Evolutionary conservation across 2,329 filamentous ascomycete genomes (phyloP).

Genomic region (Penicillium sp.): DNA sequence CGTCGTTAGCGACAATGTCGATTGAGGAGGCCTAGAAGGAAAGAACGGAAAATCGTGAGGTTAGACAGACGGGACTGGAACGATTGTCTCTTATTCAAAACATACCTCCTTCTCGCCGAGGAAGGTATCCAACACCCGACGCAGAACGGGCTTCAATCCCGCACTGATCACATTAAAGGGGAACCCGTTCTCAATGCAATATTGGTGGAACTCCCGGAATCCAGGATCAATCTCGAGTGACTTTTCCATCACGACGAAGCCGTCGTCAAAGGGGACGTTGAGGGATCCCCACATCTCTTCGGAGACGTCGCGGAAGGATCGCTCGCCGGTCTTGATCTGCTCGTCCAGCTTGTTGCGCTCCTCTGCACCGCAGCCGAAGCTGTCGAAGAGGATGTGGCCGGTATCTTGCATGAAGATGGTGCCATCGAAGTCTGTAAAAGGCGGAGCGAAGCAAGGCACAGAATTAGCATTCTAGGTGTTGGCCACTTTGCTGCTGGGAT

Average conservation of each 20-base stretch:
- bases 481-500: too few species aligned
- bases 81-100: neutral
- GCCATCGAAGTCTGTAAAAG: conserved; percentile 57
- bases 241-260: conserved; percentile 59
- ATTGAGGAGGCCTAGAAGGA: conserved; percentile 46
- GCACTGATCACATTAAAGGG: conserved; percentile 66
- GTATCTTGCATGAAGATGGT: conserved; percentile 69
- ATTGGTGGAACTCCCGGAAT: conserved; percentile 59
- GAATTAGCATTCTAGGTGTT: too few species aligned
- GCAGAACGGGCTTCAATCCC: conserved; percentile 59
- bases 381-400: conserved; percentile 63
- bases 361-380: conserved; percentile 56
- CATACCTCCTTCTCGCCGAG: conserved; percentile 52
- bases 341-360: conserved; percentile 53
- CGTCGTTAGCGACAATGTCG: conserved; percentile 64
- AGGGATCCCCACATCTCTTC: conserved; percentile 67
- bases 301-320: conserved; percentile 63
- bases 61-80: neutral
- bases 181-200: conserved; percentile 57
- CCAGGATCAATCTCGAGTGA: conserved; percentile 58
- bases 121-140: conserved; percentile 58
- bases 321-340: conserved; percentile 59
- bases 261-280: conserved; percentile 61
- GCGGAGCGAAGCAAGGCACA: neutral
- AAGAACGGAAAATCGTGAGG: neutral